Evolutionary conservation across 768 basidiomycete species (phyloP), one percentile per base, ranked within the genome.

Genomic region (Auriscalpium orientale): DNA sequence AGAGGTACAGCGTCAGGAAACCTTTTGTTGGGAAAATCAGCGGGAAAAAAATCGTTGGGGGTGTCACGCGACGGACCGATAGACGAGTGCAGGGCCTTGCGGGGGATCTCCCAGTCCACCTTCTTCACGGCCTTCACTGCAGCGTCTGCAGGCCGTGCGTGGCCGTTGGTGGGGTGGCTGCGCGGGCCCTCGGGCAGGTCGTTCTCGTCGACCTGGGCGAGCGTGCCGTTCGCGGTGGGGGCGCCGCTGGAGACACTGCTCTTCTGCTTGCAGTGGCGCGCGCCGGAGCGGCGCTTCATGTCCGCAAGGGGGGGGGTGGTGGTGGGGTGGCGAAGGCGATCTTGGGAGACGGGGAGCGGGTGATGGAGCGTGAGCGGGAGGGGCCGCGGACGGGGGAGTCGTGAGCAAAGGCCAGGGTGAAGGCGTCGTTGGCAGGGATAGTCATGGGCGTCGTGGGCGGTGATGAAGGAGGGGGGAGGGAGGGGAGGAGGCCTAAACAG

Each of bases 101-200:
- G 74, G 1, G 94, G 94, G 50, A 97, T 85, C 71, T 97, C 94
- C 85, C 87, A 93, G 71, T 94, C 88, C 34, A 89, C 63, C 8
- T 58, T 62, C 51, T 62, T 62, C 16, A 12, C 36, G 2, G 37
- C 28, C 36, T 49, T 38, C 33, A 21, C 40, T 36, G 35, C 33
- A 15, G 44, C 28, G 20, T 50, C 46, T 28, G 52, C 33, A 22
- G 33, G 45, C 38, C 48, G 43, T 21, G 38, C 46, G 12, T 49
- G 40, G 4, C 49, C 58, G 35, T 56, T 56, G 35, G 54, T 35
- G 11, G 46, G 51, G 11, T 35, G 53, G 52, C 56, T 58, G 43
- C 54, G 44, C 36, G 52, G 49, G 56, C 59, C 53, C 28, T 60
- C 59, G 40, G 55, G 57, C 18, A 4, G 8, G 22, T n/a, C 16